phyloP scores from a whole-genome alignment of 1,284 basidiomycete species.

The Irpex rosettiformis region DNA sequence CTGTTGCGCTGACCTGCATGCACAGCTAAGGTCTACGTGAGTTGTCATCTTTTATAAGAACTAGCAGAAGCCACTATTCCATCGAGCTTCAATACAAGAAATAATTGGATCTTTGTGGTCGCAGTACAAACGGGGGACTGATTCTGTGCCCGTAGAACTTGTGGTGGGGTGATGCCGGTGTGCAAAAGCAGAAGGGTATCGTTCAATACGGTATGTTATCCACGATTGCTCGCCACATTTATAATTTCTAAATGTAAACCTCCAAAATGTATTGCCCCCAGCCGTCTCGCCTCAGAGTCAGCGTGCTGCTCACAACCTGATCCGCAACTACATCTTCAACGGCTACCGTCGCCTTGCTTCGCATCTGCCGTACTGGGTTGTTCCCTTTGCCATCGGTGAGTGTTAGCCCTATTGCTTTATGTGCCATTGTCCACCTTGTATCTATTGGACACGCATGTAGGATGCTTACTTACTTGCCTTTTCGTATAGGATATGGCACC shows the following conservation, averaged over 20 bases:
- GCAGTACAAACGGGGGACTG: background rate
- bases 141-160: conserved; percentile 52
- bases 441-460: background rate
- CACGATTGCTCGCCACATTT: background rate
- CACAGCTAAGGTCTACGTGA: conserved; percentile 66
- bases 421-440: too few species aligned
- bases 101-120: background rate
- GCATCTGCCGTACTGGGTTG: conserved; percentile 77
- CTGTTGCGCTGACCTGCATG: conserved; percentile 7
- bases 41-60: conserved; percentile 25
- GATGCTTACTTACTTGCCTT: background rate
- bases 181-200: conserved; percentile 74
- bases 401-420: too few species aligned
- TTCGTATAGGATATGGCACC: conserved; percentile 66
- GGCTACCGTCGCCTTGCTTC: conserved; percentile 76
- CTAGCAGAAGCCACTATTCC: too few species aligned
- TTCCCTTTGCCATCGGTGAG: conserved; percentile 80
- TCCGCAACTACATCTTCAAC: conserved; percentile 83
- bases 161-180: conserved; percentile 89
- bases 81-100: background rate
- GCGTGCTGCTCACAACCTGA: conserved; percentile 66
- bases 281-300: conserved; percentile 82
- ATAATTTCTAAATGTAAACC: background rate
- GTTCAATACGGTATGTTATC: conserved; percentile 73
- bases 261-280: conserved; percentile 31